phyloP scores from a whole-genome alignment of 2,329 filamentous ascomycete species.

The Bimuria novae-zelandiae region DNA sequence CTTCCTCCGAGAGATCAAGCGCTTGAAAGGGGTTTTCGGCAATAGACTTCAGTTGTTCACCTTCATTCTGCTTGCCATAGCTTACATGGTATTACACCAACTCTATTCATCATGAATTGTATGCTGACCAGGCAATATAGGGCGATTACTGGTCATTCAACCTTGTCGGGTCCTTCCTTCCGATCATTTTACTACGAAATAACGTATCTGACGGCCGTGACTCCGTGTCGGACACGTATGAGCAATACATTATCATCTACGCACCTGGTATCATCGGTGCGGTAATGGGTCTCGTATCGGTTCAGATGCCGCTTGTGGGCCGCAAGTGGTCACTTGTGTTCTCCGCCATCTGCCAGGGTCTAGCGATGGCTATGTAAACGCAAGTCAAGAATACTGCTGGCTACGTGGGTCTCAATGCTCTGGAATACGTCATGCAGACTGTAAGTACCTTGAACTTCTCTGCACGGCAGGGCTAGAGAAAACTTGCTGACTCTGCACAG shows the following conservation, averaged over 20 bases:
- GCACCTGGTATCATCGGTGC: slow-evolving; percentile 34
- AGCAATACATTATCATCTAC: slow-evolving; percentile 39
- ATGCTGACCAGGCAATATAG: slow-evolving; percentile 7
- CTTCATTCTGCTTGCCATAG: slow-evolving; percentile 31
- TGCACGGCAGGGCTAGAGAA: no score
- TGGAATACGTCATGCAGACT: slow-evolving; percentile 41
- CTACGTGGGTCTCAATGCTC: slow-evolving; percentile 34
- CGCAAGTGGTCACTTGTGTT: slow-evolving; percentile 37
- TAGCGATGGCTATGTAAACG: slow-evolving; percentile 39
- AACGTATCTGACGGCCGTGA: slow-evolving; percentile 31
- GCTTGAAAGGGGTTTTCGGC: slow-evolving; percentile 34
- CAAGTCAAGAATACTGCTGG: slow-evolving; percentile 32
- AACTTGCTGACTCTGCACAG: slow-evolving; percentile 7
- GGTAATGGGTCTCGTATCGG: slow-evolving; percentile 25
- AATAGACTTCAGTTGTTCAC: slow-evolving; percentile 31
- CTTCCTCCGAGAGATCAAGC: slow-evolving; percentile 28
- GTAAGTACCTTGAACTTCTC: slow-evolving; percentile 10
- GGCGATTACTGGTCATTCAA: slow-evolving; percentile 43
- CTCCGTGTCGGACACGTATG: slow-evolving; percentile 30
- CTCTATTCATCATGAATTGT: neutral
- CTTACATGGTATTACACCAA: slow-evolving; percentile 26
- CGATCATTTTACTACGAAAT: slow-evolving; percentile 35
- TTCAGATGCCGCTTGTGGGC: slow-evolving; percentile 34
- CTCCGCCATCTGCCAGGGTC: slow-evolving; percentile 32
- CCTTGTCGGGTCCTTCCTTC: slow-evolving; percentile 31